phyloP scores from a whole-genome alignment of 1,139 yeast genomes.

The Diutina sp. region DNA sequence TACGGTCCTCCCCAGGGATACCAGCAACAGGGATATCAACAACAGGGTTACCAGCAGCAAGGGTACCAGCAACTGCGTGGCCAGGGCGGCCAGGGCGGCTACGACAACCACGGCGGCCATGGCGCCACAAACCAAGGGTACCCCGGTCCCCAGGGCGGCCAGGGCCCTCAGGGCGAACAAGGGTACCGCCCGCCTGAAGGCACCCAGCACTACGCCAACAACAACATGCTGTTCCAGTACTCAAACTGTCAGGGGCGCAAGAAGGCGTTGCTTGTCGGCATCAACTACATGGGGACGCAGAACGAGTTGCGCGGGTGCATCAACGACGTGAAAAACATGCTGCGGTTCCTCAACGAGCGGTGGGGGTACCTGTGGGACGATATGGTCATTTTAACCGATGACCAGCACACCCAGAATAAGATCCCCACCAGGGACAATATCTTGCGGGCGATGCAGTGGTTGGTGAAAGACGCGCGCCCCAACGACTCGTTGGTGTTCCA shows the following conservation, averaged over 20 bases:
- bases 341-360: slow-evolving; percentile 34
- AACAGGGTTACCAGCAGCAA: neutral
- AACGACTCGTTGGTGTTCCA: slow-evolving; percentile 80
- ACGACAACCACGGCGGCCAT: slow-evolving; percentile 6
- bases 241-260: slow-evolving; percentile 66
- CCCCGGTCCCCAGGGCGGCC: slow-evolving; percentile 5
- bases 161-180: slow-evolving; percentile 6
- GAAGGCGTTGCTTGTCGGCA: slow-evolving; percentile 78
- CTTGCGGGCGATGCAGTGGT: slow-evolving; percentile 83
- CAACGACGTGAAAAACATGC: slow-evolving; percentile 64
- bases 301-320: slow-evolving; percentile 76
- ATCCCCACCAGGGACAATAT: slow-evolving; percentile 74
- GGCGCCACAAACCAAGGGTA: slow-evolving; percentile 6
- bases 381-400: slow-evolving; percentile 77
- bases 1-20: slow-evolving; percentile 3
- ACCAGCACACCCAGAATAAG: slow-evolving; percentile 43
- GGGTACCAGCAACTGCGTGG: neutral
- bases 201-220: slow-evolving; percentile 21
- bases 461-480: slow-evolving; percentile 71
- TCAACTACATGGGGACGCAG: slow-evolving; percentile 69
- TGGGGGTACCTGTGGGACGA: slow-evolving; percentile 62
- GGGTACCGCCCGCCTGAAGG: slow-evolving; percentile 16
- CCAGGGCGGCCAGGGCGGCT: neutral
- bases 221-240: slow-evolving; percentile 40
- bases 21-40: neutral